Conservation (phyloP, 2,329 filamentous ascomycete genomes). For the Rhynchosporium graminicola region DNA sequence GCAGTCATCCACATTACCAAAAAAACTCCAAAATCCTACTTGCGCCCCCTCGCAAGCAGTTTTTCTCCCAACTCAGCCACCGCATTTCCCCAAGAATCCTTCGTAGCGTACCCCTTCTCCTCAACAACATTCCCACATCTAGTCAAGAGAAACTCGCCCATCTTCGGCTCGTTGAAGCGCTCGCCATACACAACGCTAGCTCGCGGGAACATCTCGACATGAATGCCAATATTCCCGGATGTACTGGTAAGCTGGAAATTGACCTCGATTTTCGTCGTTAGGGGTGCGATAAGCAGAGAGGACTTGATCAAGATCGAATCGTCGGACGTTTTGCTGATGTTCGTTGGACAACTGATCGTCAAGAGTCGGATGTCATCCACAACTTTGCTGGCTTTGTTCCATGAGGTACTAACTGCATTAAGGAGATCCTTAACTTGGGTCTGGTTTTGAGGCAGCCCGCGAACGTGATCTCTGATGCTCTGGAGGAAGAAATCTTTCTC, state of each 20-base stretch:
- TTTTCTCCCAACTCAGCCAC: constrained; percentile 57
- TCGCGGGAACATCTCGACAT: constrained; percentile 54
- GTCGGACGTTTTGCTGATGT: constrained; percentile 64
- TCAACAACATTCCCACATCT: constrained; percentile 47
- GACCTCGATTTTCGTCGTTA: constrained; percentile 70
- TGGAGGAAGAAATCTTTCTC: constrained; percentile 77
- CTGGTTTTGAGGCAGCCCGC: constrained; percentile 58
- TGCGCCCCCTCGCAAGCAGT: constrained; percentile 57
- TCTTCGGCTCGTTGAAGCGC: constrained; percentile 72
- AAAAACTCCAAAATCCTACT: constrained; percentile 38
- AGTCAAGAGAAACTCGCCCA: constrained; percentile 68
- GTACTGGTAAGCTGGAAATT: constrained; percentile 55
- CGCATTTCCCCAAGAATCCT: constrained; percentile 54
- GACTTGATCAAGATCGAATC: constrained; percentile 62
- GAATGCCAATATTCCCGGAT: constrained; percentile 50
- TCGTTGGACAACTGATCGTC: constrained; percentile 64
- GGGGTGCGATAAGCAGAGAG: constrained; percentile 61
- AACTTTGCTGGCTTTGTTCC: constrained; percentile 64
- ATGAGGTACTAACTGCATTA: constrained; percentile 58
- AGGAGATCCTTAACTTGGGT: constrained; percentile 61
- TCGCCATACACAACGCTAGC: constrained; percentile 76
- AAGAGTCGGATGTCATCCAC: constrained; percentile 62
- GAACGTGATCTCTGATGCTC: constrained; percentile 67
- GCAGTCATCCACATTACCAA: not conserved
- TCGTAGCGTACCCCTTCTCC: constrained; percentile 42